Percentiles rank a stretch among this genome's conserved stretches.
These are phyloP conservation scores for Saturnispora sekii DNA, from an alignment of 805 yeast species.

Conservation along the genomic window DNA sequence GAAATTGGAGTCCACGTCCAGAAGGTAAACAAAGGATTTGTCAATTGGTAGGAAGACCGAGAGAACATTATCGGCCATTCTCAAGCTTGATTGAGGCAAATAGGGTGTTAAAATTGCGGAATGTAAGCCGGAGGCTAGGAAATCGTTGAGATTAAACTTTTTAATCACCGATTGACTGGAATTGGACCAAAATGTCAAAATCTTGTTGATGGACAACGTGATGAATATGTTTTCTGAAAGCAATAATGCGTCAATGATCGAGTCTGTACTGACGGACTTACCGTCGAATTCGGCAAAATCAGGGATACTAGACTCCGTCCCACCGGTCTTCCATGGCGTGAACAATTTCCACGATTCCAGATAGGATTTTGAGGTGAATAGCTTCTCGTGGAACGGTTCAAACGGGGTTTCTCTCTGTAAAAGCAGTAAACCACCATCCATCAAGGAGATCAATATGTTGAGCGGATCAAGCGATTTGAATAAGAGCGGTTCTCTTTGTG, in stretches of 20 bases:
- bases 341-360: constrained; percentile 14
- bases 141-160: constrained; percentile 18
- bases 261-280: constrained; percentile 16
- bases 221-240: constrained; percentile 12
- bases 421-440: constrained; percentile 71
- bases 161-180: constrained; percentile 20
- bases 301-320: constrained; percentile 1
- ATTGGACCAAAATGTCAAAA: constrained; percentile 53
- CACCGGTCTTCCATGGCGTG: not conserved
- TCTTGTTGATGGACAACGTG: constrained; percentile 46
- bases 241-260: constrained; percentile 16
- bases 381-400: constrained; percentile 16
- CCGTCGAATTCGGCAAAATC: constrained; percentile 16
- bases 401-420: constrained; percentile 28
- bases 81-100: constrained; percentile 16
- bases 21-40: constrained; percentile 15
- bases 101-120: constrained; percentile 14
- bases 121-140: constrained; percentile 17
- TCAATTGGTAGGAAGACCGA: constrained; percentile 23
- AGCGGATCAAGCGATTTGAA: constrained; percentile 36
- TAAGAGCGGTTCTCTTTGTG: constrained; percentile 44
- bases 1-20: constrained; percentile 12
- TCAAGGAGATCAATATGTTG: constrained; percentile 47
- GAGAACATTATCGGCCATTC: constrained; percentile 11
- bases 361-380: constrained; percentile 48